Evolutionary conservation across 2,329 filamentous ascomycete genomes (phyloP).

Genomic region (Verticillium nonalfalfae): DNA sequence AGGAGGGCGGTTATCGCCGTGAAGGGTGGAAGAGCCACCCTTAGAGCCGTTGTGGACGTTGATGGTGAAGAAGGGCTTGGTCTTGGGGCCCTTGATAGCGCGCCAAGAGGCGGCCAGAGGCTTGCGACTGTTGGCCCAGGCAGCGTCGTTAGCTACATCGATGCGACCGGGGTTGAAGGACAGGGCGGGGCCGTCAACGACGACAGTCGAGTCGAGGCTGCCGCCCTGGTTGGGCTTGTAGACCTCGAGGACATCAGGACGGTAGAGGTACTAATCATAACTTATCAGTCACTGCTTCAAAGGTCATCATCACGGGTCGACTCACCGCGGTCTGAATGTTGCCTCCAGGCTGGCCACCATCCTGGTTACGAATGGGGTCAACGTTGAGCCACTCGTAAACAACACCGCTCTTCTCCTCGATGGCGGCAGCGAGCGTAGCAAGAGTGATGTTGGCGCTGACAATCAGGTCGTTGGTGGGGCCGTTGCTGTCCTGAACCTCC

Average conservation of each 20-base stretch:
- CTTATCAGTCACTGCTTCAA: too few relatives aligned
- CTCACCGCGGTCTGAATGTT: slow-evolving; percentile 61
- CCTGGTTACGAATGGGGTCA: slow-evolving; percentile 49
- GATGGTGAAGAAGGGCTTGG: slow-evolving; percentile 58
- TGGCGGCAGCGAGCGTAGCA: slow-evolving; percentile 43
- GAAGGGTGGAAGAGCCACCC: slow-evolving; percentile 56
- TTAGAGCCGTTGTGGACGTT: slow-evolving; percentile 66
- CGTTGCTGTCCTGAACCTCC: slow-evolving; percentile 64
- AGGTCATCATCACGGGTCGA: background rate
- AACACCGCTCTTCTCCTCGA: slow-evolving; percentile 40
- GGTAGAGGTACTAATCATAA: slow-evolving; percentile 51
- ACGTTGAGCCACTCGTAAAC: slow-evolving; percentile 56
- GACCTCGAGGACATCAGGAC: slow-evolving; percentile 51
- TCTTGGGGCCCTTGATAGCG: slow-evolving; percentile 41
- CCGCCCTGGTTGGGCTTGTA: slow-evolving; percentile 51
- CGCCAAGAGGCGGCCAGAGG: slow-evolving; percentile 62
- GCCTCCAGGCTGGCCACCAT: slow-evolving; percentile 62
- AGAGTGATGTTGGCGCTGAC: slow-evolving; percentile 53
- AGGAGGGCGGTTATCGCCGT: slow-evolving; percentile 61
- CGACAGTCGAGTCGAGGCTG: slow-evolving; percentile 46
- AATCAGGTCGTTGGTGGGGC: slow-evolving; percentile 52
- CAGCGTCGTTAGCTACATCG: slow-evolving; percentile 48
- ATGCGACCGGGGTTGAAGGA: slow-evolving; percentile 65
- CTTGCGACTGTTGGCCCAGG: slow-evolving; percentile 58
- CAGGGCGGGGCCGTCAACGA: slow-evolving; percentile 51